Percentiles rank a stretch among this genome's conserved stretches.
These are phyloP conservation scores for Carex pumila DNA, from an alignment of 176 grass and related monocot species.

Conservation along the genomic window DNA sequence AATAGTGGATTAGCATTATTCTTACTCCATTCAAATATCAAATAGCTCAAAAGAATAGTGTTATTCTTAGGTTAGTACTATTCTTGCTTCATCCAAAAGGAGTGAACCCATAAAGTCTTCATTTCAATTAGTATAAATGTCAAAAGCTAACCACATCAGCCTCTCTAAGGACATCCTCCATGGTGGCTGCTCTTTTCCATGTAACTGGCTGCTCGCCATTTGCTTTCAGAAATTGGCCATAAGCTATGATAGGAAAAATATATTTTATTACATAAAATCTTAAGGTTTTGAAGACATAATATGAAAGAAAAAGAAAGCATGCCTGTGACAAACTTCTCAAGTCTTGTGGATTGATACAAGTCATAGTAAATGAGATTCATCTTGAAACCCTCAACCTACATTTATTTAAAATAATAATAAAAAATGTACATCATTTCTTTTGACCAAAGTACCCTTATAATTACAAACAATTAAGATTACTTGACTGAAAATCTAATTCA, in stretches of 20 bases:
- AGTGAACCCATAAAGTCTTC: too few relatives aligned
- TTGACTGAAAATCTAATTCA: neutral
- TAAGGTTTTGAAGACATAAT: neutral
- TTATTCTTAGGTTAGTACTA: too few relatives aligned
- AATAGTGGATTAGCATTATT: too few relatives aligned
- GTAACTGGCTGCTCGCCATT: constrained; percentile 83
- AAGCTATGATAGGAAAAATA: constrained; percentile 34
- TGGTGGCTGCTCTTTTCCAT: constrained; percentile 89
- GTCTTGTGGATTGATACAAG: constrained; percentile 78
- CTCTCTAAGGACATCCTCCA: constrained; percentile 94
- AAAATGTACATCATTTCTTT: neutral
- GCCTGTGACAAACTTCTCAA: constrained; percentile 97
- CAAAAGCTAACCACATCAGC: constrained; percentile 66
- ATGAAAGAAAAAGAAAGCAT: constrained; percentile 7
- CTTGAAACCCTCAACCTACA: constrained; percentile 91
- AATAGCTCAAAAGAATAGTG: too few relatives aligned
- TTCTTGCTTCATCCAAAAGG: too few relatives aligned
- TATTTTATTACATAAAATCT: neutral
- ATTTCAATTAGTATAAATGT: neutral
- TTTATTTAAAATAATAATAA: neutral
- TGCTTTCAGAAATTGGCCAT: constrained; percentile 79
- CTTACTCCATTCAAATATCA: too few relatives aligned
- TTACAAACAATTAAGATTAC: constrained; percentile 2
- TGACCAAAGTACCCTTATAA: neutral
- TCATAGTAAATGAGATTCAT: constrained; percentile 99